phyloP scores from a whole-genome alignment of 768 basidiomycete genomes.

The Lentinula raphanica region DNA sequence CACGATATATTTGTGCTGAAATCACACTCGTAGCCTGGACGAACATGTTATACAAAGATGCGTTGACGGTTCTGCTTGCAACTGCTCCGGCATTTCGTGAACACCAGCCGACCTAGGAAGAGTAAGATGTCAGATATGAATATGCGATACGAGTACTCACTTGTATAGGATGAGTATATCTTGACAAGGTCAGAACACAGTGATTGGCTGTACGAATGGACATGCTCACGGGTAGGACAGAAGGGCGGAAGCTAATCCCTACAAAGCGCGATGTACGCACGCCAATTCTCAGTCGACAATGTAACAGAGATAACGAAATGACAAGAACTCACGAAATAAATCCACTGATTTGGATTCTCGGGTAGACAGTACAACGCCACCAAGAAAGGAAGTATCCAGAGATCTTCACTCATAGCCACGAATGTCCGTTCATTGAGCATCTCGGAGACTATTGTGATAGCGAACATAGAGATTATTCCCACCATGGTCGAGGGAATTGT shows the following conservation, averaged over 20 bases:
- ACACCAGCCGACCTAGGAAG: constrained; percentile 44
- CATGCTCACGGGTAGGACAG: constrained; percentile 38
- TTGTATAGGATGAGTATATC: constrained; percentile 47
- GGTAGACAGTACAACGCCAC: constrained; percentile 49
- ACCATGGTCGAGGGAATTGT: constrained; percentile 51
- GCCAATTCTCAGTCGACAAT: too few relatives aligned
- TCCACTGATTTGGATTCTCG: constrained; percentile 45
- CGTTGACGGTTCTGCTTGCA: constrained; percentile 54
- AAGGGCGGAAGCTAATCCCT: constrained; percentile 40
- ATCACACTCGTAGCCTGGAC: constrained; percentile 40
- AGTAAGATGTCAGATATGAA: background rate
- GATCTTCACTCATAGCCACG: constrained; percentile 46
- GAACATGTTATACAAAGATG: constrained; percentile 57
- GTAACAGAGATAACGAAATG: background rate
- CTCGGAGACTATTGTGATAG: constrained; percentile 47
- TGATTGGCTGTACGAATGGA: constrained; percentile 14
- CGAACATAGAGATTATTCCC: constrained; percentile 48
- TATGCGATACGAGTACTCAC: constrained; percentile 10
- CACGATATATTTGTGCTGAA: constrained; percentile 52
- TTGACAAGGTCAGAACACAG: constrained; percentile 14
- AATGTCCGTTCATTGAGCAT: constrained; percentile 47
- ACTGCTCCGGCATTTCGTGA: constrained; percentile 58
- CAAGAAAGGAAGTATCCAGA: constrained; percentile 61
- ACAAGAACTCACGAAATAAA: constrained; percentile 38
- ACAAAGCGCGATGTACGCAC: background rate